Conservation (phyloP, 129 eudicot species). For the Silybum marianum region DNA sequence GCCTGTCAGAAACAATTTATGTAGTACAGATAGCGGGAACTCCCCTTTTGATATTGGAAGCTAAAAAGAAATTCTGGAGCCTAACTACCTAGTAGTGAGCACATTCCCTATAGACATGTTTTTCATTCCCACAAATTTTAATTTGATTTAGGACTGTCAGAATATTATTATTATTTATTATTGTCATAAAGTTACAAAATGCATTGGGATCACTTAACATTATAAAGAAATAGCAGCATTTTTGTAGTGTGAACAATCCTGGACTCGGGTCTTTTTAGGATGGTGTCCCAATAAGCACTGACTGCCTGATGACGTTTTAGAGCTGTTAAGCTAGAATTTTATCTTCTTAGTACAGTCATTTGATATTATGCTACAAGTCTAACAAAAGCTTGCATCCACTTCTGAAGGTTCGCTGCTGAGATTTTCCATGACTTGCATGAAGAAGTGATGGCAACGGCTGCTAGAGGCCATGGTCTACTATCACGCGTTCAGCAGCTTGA, state of each 20-base stretch:
- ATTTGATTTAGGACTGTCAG: not conserved
- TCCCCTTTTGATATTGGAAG: not conserved
- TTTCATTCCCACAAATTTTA: not conserved
- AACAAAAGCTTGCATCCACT: constrained; percentile 29
- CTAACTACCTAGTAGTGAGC: not conserved
- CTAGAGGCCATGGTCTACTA: constrained; percentile 79
- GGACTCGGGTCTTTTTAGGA: not conserved
- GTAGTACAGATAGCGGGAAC: not conserved
- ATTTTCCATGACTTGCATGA: constrained; percentile 93
- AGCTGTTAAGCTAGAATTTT: not conserved
- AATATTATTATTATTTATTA: not conserved
- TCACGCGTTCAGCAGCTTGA: constrained; percentile 87
- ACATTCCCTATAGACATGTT: not conserved
- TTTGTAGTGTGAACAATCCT: not conserved
- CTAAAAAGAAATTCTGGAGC: not conserved
- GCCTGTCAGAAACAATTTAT: not conserved
- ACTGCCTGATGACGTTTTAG: not conserved
- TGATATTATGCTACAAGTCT: constrained; percentile 24
- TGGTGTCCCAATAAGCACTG: not conserved
- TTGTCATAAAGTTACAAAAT: not conserved
- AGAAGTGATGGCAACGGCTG: constrained; percentile 86
- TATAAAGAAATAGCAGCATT: not conserved
- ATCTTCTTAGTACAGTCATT: constrained; percentile 15
- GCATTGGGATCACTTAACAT: not conserved
- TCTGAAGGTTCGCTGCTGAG: constrained; percentile 92